These are phyloP conservation scores for Paecilomyces fulvus DNA, from an alignment of 2,329 filamentous ascomycete species.

Conservation along the genomic window DNA sequence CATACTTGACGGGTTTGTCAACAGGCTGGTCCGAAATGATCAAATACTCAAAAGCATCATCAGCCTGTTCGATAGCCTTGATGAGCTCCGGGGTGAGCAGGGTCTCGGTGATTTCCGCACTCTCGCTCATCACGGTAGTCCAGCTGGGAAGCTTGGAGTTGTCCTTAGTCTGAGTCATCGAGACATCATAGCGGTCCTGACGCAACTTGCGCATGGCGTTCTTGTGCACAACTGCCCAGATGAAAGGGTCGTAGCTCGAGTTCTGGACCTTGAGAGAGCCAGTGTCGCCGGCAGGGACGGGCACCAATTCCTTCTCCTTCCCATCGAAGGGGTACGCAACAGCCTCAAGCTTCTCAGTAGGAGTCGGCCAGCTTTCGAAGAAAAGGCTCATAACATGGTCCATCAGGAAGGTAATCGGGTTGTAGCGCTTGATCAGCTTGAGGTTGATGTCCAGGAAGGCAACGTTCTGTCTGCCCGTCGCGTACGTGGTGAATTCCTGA, in stretches of 20 bases:
- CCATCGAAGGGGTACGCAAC: slow-evolving; percentile 85
- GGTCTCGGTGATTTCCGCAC: slow-evolving; percentile 81
- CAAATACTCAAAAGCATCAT: slow-evolving; percentile 74
- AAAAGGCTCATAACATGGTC: slow-evolving; percentile 68
- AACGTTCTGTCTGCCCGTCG: slow-evolving; percentile 83
- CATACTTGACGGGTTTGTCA: slow-evolving; percentile 74
- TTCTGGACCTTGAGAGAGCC: slow-evolving; percentile 43
- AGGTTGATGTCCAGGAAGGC: slow-evolving; percentile 84
- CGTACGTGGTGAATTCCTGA: slow-evolving; percentile 80
- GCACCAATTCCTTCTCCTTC: slow-evolving; percentile 71
- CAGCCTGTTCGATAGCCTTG: slow-evolving; percentile 67
- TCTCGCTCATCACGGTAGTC: slow-evolving; percentile 94
- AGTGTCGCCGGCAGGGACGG: slow-evolving; percentile 54
- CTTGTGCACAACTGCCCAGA: slow-evolving; percentile 95
- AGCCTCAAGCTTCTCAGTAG: slow-evolving; percentile 66
- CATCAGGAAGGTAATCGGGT: slow-evolving; percentile 59
- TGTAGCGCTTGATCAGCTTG: slow-evolving; percentile 76
- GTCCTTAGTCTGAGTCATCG: slow-evolving; percentile 88
- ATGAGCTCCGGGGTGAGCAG: slow-evolving; percentile 82
- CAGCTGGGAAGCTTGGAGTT: slow-evolving; percentile 79
- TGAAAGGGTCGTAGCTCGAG: slow-evolving; percentile 75
- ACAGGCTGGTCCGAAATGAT: slow-evolving; percentile 83
- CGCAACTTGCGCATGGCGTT: slow-evolving; percentile 81
- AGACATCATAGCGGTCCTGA: slow-evolving; percentile 89
- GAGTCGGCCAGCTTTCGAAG: slow-evolving; percentile 63